Conservation (phyloP, 1,284 basidiomycete species). For the Naganishia sp. region DNA sequence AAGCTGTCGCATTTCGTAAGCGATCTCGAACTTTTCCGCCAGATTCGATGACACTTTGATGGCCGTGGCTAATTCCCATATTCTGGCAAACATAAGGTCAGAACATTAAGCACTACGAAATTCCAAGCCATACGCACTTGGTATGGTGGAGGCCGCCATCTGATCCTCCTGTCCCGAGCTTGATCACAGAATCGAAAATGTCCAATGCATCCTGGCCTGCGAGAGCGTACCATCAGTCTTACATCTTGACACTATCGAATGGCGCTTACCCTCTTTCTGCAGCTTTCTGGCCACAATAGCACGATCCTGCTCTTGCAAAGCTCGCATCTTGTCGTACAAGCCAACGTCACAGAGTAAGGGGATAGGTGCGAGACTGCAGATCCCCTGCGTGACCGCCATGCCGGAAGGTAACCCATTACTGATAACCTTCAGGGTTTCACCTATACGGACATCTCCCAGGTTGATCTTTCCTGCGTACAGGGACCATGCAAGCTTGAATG, state of each 20-base stretch:
- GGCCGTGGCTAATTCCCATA: constrained; percentile 32
- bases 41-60: constrained; percentile 33
- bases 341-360: constrained; percentile 11
- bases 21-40: constrained; percentile 31
- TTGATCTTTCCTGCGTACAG: constrained; percentile 8
- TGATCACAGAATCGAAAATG: constrained; percentile 33
- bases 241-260: background rate
- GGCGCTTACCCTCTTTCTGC: constrained; percentile 25
- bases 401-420: constrained; percentile 15
- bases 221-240: background rate
- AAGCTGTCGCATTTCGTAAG: constrained; percentile 27
- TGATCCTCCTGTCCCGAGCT: constrained; percentile 31
- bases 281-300: constrained; percentile 23
- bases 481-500: constrained; percentile 2
- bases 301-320: constrained; percentile 18
- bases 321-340: constrained; percentile 8
- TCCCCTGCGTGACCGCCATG: background rate
- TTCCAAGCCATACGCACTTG: constrained; percentile 15
- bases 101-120: background rate
- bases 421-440: background rate
- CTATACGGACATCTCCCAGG: constrained; percentile 4
- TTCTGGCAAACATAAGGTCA: constrained; percentile 6
- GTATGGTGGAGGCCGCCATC: constrained; percentile 34
- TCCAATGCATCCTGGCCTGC: constrained; percentile 28
- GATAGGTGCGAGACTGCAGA: constrained; percentile 3